phyloP scores from a whole-genome alignment of 2,329 filamentous ascomycete species.

The Aspergillus sp. region DNA sequence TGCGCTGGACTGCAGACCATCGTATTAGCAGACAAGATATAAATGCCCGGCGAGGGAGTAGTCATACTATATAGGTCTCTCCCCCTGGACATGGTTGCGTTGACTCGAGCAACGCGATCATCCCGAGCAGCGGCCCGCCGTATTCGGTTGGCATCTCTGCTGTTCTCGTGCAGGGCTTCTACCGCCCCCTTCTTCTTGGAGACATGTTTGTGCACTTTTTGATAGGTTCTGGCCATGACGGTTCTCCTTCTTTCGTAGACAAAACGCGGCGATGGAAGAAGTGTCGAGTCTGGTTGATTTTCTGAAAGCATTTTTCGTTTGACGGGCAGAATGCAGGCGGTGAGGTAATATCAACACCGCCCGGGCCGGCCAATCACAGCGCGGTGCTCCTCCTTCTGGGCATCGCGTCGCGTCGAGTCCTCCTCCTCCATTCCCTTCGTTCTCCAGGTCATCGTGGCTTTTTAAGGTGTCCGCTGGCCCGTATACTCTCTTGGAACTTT shows the following conservation, averaged over 20 bases:
- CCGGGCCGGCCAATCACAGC: conserved; percentile 11
- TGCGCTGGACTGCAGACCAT: conserved; percentile 50
- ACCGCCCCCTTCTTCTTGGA: conserved; percentile 73
- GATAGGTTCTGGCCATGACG: conserved; percentile 64
- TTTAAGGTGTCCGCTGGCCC: background rate
- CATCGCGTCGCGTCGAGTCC: conserved; percentile 26
- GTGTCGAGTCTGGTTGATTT: background rate
- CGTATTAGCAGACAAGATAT: background rate
- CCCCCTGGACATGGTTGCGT: conserved; percentile 59
- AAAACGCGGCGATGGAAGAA: background rate
- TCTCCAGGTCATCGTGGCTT: background rate
- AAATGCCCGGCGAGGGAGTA: background rate
- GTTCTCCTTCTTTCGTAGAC: background rate
- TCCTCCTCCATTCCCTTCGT: conserved; percentile 25
- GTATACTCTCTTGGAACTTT: conserved; percentile 7
- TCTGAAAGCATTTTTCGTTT: conserved; percentile 1
- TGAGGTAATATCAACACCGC: conserved; percentile 8
- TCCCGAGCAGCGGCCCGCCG: conserved; percentile 72
- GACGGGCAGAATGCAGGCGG: conserved; percentile 24
- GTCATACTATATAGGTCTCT: conserved; percentile 63
- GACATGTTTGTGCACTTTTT: conserved; percentile 83
- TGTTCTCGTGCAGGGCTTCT: conserved; percentile 74
- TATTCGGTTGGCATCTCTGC: conserved; percentile 72
- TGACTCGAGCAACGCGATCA: conserved; percentile 66
- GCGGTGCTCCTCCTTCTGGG: conserved; percentile 5